Base-by-base conservation (phyloP, 1,284 basidiomycete genomes). In the Blastosporella zonata region DNA sequence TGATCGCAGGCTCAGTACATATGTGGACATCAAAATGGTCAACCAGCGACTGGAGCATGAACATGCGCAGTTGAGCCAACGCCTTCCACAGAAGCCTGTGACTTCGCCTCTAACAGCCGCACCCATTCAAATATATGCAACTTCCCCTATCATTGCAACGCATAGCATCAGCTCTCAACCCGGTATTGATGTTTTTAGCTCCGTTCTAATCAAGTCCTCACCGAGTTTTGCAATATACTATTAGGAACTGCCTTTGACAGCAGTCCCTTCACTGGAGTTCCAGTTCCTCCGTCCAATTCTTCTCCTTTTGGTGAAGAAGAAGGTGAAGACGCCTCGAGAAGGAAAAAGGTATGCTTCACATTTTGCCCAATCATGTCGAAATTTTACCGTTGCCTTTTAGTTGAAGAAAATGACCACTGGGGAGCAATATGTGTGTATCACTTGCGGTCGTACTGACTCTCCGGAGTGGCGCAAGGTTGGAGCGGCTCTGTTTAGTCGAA, bases 401-500 rank as follows among this genome's bases (percentile, higher is more conserved):
- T 54, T 70, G 47, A 82, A 79, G 64, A 81, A 81, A 62, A 57
- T 65, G n/a, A 70, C 78, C 41, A 60, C 62, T 13, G 62, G 67
- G 3, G 84, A 89, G 49, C 82, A 85, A 57, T 77, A 87, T 59
- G 85, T 90, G 6, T 91, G 89, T 60, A 73, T 84, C 44, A 87
- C 82, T 8, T 90, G 88, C 55, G 89, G 88, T 18, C 76, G 84
- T 46, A 90, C 86, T 0, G 87, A 89, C 62, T 91, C 86, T 22
- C 88, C 84, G 1, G 89, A 87, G 69, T 91, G 84, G 90, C 79
- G 85, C 61, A 93, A 87, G 79, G 88, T 84, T 48, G 18, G 48
- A 21, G 25, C 18, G 43, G 10, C 49, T 47, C 67, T 60, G 13
- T 33, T 22, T 12, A 28, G 38, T 34, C 55, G 28, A 52, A 34